Conservation (phyloP, 371 early-diverging fungal genomes). For the Blakeslea trispora region DNA sequence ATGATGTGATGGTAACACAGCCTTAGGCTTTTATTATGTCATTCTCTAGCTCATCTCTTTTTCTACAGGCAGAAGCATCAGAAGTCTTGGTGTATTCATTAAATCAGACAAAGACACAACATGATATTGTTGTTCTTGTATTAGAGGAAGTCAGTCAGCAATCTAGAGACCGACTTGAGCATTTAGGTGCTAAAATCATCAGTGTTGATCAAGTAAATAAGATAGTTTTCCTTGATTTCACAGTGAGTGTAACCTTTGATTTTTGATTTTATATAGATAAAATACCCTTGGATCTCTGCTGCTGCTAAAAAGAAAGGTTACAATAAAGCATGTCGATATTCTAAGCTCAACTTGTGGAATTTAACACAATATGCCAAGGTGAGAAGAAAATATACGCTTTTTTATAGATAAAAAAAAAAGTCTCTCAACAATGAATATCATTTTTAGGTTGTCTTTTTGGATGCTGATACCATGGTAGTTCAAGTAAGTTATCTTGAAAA, state of each 20-base stretch:
- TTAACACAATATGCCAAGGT: slow-evolving; percentile 39
- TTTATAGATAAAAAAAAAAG: background rate
- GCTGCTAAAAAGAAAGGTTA: slow-evolving; percentile 31
- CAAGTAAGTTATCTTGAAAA: slow-evolving; percentile 15
- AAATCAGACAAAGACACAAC: slow-evolving; percentile 21
- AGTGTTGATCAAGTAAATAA: slow-evolving; percentile 33
- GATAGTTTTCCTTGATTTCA: background rate
- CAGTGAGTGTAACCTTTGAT: background rate
- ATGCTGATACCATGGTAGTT: slow-evolving; percentile 42
- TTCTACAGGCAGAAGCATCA: slow-evolving; percentile 30
- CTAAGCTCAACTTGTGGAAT: slow-evolving; percentile 39
- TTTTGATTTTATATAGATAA: slow-evolving; percentile 23
- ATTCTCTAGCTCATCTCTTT: background rate
- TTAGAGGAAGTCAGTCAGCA: slow-evolving; percentile 27
- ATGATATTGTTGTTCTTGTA: slow-evolving; percentile 37
- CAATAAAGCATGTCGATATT: slow-evolving; percentile 44
- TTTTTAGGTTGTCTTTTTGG: slow-evolving; percentile 36
- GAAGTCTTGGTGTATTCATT: slow-evolving; percentile 36
- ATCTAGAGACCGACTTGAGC: slow-evolving; percentile 17
- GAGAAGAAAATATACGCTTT: background rate
- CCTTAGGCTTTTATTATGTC: background rate
- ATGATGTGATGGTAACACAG: slow-evolving; percentile 36
- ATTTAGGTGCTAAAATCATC: slow-evolving; percentile 33
- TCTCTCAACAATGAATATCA: background rate
- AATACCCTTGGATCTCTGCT: slow-evolving; percentile 38